Evolutionary conservation across 2,329 filamentous ascomycete species (phyloP), one percentile per base, ranked within the genome.

Genomic region (Triangularia verruculosa): DNA sequence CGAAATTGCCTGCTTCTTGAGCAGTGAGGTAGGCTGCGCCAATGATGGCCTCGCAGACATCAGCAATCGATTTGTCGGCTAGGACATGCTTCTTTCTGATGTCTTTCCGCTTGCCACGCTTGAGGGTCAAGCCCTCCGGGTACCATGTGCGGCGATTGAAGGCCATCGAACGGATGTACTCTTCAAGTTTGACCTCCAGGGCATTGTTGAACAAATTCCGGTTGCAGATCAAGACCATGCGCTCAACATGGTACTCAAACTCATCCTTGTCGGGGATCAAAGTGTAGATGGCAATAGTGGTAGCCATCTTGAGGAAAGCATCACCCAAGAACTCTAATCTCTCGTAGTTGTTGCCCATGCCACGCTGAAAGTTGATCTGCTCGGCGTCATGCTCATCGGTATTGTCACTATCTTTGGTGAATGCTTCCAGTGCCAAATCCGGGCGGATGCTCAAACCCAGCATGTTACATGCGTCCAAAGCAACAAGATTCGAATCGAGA

Each of bases 291-390:
- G 93, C 88, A 60, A 99, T 93, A 0, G 93, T 94, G 0, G 94
- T 97, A 11, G 91, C 92, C 88, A 97, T 94, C 77, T 99, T 99
- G 64, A 99, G 82, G 71, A 97, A 97, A 32, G 89, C 91, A 74
- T 99, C 95, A 0, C 95, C 95, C 1, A 98, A 82, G 64, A 97
- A 96, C 72, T 99, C 95, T 0, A 98, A 82, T 12, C 95, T 86
- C 75, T 99, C 95, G 71, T 99, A 99, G 70, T 98, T 98, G 43
- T 89, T 89, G 1, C 93, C 92, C 92, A 97, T 97, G 2, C 93
- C 93, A 56, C 84, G 80, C 70, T 93, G 90, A 55, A 93, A 87
- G 69, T 93, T 91, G 59, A 92, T 77, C 43, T 90, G 85, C 62
- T 89, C 82, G 32, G 83, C 79, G 0, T 80, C 81, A 65, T 92